Evolutionary conservation across 2,329 filamentous ascomycete genomes (phyloP), one percentile per base, ranked within the genome.

Genomic region (Aureobasidium zeae): DNA sequence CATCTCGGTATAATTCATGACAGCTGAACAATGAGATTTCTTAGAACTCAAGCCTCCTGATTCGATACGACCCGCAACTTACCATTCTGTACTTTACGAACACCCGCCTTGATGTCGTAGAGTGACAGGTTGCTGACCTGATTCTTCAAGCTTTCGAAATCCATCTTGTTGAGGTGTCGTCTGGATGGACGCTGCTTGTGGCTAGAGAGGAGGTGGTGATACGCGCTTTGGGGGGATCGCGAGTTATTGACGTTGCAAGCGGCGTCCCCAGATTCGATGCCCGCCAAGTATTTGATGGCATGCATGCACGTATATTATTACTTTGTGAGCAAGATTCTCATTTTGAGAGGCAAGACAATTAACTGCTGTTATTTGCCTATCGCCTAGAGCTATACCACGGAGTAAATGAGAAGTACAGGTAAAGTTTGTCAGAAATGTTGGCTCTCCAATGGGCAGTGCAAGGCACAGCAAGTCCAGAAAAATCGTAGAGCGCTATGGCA

Each of bases 1-100:
- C 84, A 91, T 89, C 61, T 95, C 88, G 30, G 88, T 94, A 65
- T 89, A 94, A 68, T 94, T 95, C 88, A 95, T 94, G 48, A 94
- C 87, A 53, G 87, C 87, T 94, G 57, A 51, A 48, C 17, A 15
- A n/a, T n/a, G n/a, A n/a, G n/a, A n/a, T 17, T 5, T 5, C 21
- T 42, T 52, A 43, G 39, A 26, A n/a, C 10, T 22, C 35, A 26
- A 28, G 39, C 28, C 38, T 45, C 20, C 17, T 26, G 17, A 26
- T 45, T 24, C 16, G 34, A 29, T 44, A 22, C 26, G 24, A 45
- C 17, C 13, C 33, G 16, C n/a, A 30, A 52, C 73, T 55, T 69
- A 94, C 88, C 88, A 89, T 95, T 95, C 61, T 95, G 88, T 48
- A 93, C 85, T 66, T 95, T 94, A 55, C 88, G 81, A 55, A 95